phyloP scores from a whole-genome alignment of 306 rosid genomes.

The Fragaria vesca region DNA sequence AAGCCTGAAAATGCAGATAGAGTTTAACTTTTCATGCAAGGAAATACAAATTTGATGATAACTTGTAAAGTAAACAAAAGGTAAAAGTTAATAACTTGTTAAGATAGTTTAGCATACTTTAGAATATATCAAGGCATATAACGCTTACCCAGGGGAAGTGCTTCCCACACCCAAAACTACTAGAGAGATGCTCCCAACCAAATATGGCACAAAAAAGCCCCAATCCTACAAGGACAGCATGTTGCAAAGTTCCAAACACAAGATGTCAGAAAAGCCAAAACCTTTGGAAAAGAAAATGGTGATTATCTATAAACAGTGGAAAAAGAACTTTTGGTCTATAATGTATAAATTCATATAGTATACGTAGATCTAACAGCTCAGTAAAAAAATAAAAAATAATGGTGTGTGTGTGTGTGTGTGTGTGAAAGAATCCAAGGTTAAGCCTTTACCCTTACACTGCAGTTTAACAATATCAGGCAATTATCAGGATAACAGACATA shows the following conservation, averaged over 20 bases:
- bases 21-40: constrained; percentile 25
- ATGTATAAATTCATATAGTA: neutral
- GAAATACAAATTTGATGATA: neutral
- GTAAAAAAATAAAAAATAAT: too few relatives aligned
- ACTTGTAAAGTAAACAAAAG: neutral
- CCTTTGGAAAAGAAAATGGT: neutral
- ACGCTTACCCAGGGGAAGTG: constrained; percentile 82
- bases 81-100: neutral
- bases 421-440: neutral
- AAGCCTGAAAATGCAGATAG: constrained; percentile 58
- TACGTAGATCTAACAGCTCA: neutral
- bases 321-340: neutral
- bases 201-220: constrained; percentile 93
- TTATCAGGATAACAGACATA: neutral
- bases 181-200: constrained; percentile 86
- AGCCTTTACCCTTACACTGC: constrained; percentile 5
- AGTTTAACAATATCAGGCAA: constrained; percentile 4
- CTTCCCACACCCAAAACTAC: constrained; percentile 91
- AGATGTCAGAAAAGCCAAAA: constrained; percentile 24
- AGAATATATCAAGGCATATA: neutral
- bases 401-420: neutral
- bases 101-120: neutral
- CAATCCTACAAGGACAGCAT: constrained; percentile 62
- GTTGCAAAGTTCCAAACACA: constrained; percentile 15
- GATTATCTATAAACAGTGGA: neutral